Percentiles rank a stretch among this genome's conserved stretches.
phyloP scores from a whole-genome alignment of 352 stramenopile species.

The Globisporangium solare region DNA sequence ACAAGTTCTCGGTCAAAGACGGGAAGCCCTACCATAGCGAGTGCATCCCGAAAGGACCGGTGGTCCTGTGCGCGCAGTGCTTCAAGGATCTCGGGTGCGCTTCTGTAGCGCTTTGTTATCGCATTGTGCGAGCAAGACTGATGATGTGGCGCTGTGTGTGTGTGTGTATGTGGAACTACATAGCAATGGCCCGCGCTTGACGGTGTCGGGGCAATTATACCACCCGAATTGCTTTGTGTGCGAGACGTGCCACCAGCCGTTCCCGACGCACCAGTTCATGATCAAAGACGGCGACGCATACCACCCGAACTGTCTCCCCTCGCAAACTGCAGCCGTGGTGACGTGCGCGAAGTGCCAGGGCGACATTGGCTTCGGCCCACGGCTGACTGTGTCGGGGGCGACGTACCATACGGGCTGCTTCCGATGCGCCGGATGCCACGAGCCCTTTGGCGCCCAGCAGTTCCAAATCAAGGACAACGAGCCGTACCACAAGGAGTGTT shows the following conservation, averaged over 20 bases:
- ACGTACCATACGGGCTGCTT: constrained; percentile 39
- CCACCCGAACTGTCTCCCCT: constrained; percentile 43
- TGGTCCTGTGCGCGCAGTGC: constrained; percentile 5
- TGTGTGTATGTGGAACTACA: background rate
- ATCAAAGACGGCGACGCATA: constrained; percentile 57
- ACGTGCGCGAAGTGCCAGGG: constrained; percentile 21
- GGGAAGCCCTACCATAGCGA: constrained; percentile 31
- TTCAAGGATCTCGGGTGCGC: constrained; percentile 7
- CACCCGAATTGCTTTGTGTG: constrained; percentile 51
- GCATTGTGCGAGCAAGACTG: background rate
- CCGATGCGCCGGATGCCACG: constrained; percentile 34
- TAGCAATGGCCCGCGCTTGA: constrained; percentile 28
- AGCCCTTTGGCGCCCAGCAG: constrained; percentile 19
- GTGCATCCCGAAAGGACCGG: constrained; percentile 22
- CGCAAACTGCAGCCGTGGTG: background rate
- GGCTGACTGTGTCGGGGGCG: constrained; percentile 19
- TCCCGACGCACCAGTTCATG: constrained; percentile 39
- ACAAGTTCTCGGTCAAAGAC: constrained; percentile 36
- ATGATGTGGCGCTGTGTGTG: background rate
- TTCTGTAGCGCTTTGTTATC: background rate
- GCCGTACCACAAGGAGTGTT: constrained; percentile 66
- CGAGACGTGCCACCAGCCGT: constrained; percentile 31
- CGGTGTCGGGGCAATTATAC: constrained; percentile 36
- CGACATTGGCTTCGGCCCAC: constrained; percentile 16
- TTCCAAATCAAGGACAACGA: constrained; percentile 44